Base-by-base conservation (phyloP, 2,329 filamentous ascomycete species). In the Alternaria burnsii region DNA sequence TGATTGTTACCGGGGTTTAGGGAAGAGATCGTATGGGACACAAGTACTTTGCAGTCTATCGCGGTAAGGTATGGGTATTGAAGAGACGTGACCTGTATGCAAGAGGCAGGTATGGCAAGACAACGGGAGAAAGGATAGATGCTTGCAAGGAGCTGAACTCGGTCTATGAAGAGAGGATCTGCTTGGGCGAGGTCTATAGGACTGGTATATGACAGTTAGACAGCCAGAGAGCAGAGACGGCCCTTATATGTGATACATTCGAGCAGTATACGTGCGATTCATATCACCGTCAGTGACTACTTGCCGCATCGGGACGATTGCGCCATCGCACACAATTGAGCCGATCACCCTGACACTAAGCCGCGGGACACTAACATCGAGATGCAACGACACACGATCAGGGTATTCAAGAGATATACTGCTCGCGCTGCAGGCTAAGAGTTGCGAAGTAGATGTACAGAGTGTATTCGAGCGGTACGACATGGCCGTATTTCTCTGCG, bases 301-400 rank as follows among this genome's bases (percentile, higher is more conserved):
- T 61, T 58, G 63, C 54, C 34, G 47, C 46, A 64, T 40, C 36
- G 46, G 52, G 51, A 24, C 46, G 56, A 71, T 76, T 70, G 74
- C 74, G 73, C 73, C 71, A 77, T 77, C 74, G 74, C 74, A 76
- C 73, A 74, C 73, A 72, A 76, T 76, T 53, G 55, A 52, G 54
- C 28, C 57, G 48, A 57, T 54, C 61, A 24, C 40, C 56, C 34
- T 55, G 30, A 41, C 20, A 30, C 58, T 55, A 47, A 41, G 43
- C 47, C 46, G 42, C 40, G 58, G 59, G 26, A 24, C 7, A 50
- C 42, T 48, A 55, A 57, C 34, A 24, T 44, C 36, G 52, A 24
- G 44, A 40, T 61, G 44, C 55, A 57, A 41, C 56, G 52, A 38
- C 53, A 62, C 50, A 48, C 28, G 14, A 20, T 36, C 18, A 16